These are phyloP conservation scores for Pinus tabuliformis DNA, from an alignment of 75 land plant genomes.

Conservation along the genomic window DNA sequence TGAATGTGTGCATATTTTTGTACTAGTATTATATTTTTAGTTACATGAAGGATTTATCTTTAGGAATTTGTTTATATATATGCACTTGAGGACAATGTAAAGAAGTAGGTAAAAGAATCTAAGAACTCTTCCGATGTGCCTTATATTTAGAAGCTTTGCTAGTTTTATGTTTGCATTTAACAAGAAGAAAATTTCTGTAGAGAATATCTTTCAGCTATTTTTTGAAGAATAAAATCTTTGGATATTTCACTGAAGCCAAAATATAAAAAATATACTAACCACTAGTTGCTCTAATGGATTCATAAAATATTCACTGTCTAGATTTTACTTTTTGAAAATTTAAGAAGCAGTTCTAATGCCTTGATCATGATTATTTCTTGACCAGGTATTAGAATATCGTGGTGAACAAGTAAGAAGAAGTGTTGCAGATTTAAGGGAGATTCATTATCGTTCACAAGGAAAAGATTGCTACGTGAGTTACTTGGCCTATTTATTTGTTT, in stretches of 20 bases:
- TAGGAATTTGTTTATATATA: background rate
- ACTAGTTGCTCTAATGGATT: too few relatives aligned
- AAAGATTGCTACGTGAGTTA: slow-evolving; percentile 87
- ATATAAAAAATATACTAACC: background rate
- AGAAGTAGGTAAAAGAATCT: background rate
- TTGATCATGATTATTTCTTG: background rate
- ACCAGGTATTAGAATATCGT: slow-evolving; percentile 75
- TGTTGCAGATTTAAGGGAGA: slow-evolving; percentile 92
- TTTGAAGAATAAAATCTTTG: background rate
- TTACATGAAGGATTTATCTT: background rate
- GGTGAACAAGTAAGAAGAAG: slow-evolving; percentile 93
- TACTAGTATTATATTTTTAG: background rate
- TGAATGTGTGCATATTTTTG: background rate
- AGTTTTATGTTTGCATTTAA: background rate
- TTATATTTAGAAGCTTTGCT: background rate
- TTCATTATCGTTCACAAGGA: slow-evolving; percentile 63
- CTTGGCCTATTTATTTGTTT: background rate
- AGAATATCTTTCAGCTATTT: background rate
- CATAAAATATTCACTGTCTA: background rate
- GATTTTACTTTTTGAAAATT: background rate
- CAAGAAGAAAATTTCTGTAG: background rate
- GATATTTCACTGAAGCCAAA: background rate
- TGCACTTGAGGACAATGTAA: background rate
- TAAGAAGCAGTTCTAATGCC: background rate
- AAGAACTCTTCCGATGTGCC: background rate